A percentile compares a stretch with the other conserved stretches of the same genome.
phyloP scores from a whole-genome alignment of 2,329 filamentous ascomycete genomes.

The Monosporascus sp. region DNA sequence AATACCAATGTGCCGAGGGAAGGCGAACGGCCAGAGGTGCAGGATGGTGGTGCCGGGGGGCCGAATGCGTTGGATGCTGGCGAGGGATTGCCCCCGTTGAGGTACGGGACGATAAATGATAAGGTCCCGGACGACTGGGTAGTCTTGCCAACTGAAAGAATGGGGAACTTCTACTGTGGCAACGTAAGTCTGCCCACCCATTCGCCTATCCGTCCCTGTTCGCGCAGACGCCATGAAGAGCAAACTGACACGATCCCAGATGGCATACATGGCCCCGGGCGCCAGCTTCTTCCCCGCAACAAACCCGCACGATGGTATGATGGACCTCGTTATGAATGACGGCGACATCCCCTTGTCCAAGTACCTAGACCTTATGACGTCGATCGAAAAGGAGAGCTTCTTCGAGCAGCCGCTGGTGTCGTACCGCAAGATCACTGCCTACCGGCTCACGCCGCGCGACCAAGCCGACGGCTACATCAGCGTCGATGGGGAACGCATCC shows the following conservation, averaged over 20 bases:
- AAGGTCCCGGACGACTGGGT: slow-evolving; percentile 74
- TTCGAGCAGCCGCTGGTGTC: slow-evolving; percentile 74
- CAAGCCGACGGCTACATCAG: slow-evolving; percentile 78
- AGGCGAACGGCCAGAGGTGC: slow-evolving; percentile 1
- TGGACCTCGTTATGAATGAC: slow-evolving; percentile 78
- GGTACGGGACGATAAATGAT: slow-evolving; percentile 76
- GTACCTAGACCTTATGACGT: slow-evolving; percentile 64
- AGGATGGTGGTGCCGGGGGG: slow-evolving; percentile 10
- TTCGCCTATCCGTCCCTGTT: neutral
- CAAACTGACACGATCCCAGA: slow-evolving; percentile 38
- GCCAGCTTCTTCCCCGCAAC: slow-evolving; percentile 84
- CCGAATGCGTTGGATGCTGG: slow-evolving; percentile 26
- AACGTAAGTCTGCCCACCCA: slow-evolving; percentile 53
- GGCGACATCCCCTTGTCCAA: slow-evolving; percentile 66
- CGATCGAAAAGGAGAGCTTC: slow-evolving; percentile 67
- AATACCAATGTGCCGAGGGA: slow-evolving; percentile 24
- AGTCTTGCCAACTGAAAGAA: slow-evolving; percentile 63
- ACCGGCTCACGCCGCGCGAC: slow-evolving; percentile 73
- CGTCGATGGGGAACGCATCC: slow-evolving; percentile 84
- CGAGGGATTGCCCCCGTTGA: slow-evolving; percentile 62
- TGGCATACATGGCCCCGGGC: slow-evolving; percentile 85
- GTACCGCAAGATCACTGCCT: slow-evolving; percentile 83
- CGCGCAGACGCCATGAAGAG: slow-evolving; percentile 4
- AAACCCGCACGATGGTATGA: slow-evolving; percentile 74
- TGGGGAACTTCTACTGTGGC: slow-evolving; percentile 91